Evolutionary conservation across 2,329 filamentous ascomycete genomes (phyloP).

Genomic region (Penicillium freii): DNA sequence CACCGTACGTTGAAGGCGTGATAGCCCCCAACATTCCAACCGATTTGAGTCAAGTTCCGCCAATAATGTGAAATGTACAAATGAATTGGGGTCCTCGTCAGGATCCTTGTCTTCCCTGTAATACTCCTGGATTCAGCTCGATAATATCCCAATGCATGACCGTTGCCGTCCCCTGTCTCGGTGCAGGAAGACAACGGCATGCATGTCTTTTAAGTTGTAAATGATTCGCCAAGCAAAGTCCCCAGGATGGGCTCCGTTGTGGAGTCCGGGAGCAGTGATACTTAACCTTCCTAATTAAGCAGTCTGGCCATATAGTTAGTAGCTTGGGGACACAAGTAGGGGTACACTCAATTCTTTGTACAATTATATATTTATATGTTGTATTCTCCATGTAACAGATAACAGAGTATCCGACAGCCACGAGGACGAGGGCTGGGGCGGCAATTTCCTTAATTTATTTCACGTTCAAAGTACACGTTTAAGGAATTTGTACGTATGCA

Average conservation of each 20-base stretch:
- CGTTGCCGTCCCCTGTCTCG: slow-evolving; percentile 5
- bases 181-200: not conserved
- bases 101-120: not conserved
- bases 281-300: slow-evolving; percentile 1
- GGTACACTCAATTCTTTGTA: not conserved
- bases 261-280: not conserved
- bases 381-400: not conserved
- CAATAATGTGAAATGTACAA: not conserved
- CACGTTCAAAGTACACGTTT: not conserved
- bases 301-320: not conserved
- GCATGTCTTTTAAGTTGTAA: not conserved
- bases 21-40: not conserved
- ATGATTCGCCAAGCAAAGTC: slow-evolving; percentile 1
- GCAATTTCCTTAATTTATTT: not conserved
- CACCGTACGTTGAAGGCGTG: not conserved
- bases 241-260: not conserved
- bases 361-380: not conserved
- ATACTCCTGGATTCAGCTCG: not conserved
- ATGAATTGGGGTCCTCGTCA: not conserved
- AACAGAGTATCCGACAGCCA: not conserved
- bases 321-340: not conserved
- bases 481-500: not conserved
- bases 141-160: slow-evolving; percentile 1
- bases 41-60: not conserved
- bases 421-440: not conserved